Evolutionary conservation across 2,329 filamentous ascomycete species (phyloP).

Genomic region (Colletotrichum paranaense): DNA sequence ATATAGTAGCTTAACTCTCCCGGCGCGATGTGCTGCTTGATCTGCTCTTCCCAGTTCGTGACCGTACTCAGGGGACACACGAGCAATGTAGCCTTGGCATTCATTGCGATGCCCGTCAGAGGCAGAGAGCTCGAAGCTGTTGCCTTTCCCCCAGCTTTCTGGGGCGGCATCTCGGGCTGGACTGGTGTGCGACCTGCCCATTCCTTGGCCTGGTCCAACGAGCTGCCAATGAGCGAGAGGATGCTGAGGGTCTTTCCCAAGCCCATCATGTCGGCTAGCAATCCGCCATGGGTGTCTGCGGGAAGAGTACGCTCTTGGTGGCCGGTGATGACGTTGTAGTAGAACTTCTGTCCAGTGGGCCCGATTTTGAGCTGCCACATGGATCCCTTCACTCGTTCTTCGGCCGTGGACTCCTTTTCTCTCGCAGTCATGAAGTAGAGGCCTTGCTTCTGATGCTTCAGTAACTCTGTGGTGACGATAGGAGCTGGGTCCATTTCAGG

Average conservation of each 20-base stretch:
- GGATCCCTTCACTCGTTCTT: slow-evolving; percentile 73
- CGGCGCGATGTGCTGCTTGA: slow-evolving; percentile 80
- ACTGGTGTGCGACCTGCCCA: slow-evolving; percentile 69
- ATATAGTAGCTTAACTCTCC: slow-evolving; percentile 78
- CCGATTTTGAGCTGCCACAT: slow-evolving; percentile 78
- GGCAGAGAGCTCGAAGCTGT: slow-evolving; percentile 53
- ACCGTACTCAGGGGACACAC: slow-evolving; percentile 92
- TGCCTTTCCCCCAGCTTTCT: slow-evolving; percentile 51
- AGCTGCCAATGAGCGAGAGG: slow-evolving; percentile 78
- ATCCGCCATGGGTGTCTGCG: slow-evolving; percentile 76
- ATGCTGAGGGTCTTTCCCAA: slow-evolving; percentile 90
- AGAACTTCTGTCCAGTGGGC: slow-evolving; percentile 66
- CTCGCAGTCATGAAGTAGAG: slow-evolving; percentile 86
- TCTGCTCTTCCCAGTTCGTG: slow-evolving; percentile 94
- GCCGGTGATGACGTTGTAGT: slow-evolving; percentile 88
- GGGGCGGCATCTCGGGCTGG: slow-evolving; percentile 56
- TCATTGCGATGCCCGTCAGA: slow-evolving; percentile 67
- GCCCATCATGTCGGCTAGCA: slow-evolving; percentile 89
- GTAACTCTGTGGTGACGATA: slow-evolving; percentile 73
- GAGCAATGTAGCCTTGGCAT: slow-evolving; percentile 84
- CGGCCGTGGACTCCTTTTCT: slow-evolving; percentile 70
- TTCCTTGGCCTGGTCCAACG: slow-evolving; percentile 68
- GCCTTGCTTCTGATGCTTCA: slow-evolving; percentile 91
- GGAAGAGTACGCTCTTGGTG: slow-evolving; percentile 70
- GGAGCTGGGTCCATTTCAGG: slow-evolving; percentile 76